These are phyloP conservation scores for Chalciporus pseudorubinellus DNA, from an alignment of 768 basidiomycete species.

Conservation along the genomic window DNA sequence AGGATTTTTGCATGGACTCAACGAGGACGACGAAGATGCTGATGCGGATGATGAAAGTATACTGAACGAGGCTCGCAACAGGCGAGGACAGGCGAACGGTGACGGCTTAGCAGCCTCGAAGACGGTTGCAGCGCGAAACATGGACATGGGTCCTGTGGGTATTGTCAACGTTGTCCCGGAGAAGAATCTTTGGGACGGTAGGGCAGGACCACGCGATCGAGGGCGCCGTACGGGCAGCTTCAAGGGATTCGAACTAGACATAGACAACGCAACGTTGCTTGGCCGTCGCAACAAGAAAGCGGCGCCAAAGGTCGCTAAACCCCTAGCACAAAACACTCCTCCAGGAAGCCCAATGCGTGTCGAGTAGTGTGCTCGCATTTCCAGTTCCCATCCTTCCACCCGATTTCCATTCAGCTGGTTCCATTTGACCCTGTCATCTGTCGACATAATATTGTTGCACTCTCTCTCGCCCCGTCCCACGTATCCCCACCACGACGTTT, in stretches of 20 bases:
- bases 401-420: not conserved
- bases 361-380: slow-evolving; percentile 7
- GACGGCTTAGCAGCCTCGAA: slow-evolving; percentile 8
- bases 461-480: not conserved
- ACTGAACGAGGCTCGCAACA: slow-evolving; percentile 47
- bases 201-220: slow-evolving; percentile 68
- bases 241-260: slow-evolving; percentile 75
- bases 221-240: slow-evolving; percentile 34
- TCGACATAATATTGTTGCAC: not conserved
- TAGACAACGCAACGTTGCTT: slow-evolving; percentile 83
- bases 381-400: not conserved
- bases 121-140: slow-evolving; percentile 8
- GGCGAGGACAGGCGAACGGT: slow-evolving; percentile 36
- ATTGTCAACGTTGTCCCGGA: slow-evolving; percentile 19
- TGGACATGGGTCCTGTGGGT: slow-evolving; percentile 2
- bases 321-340: slow-evolving; percentile 30
- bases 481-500: not conserved
- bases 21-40: slow-evolving; percentile 86
- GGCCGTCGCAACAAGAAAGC: slow-evolving; percentile 60
- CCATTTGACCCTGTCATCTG: not conserved
- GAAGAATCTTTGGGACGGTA: slow-evolving; percentile 49
- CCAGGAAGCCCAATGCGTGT: slow-evolving; percentile 36
- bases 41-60: slow-evolving; percentile 48
- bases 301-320: slow-evolving; percentile 30
- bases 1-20: slow-evolving; percentile 80